Evolutionary conservation across 352 stramenopile species (phyloP).

Genomic region (Globisporangium ultimum): DNA sequence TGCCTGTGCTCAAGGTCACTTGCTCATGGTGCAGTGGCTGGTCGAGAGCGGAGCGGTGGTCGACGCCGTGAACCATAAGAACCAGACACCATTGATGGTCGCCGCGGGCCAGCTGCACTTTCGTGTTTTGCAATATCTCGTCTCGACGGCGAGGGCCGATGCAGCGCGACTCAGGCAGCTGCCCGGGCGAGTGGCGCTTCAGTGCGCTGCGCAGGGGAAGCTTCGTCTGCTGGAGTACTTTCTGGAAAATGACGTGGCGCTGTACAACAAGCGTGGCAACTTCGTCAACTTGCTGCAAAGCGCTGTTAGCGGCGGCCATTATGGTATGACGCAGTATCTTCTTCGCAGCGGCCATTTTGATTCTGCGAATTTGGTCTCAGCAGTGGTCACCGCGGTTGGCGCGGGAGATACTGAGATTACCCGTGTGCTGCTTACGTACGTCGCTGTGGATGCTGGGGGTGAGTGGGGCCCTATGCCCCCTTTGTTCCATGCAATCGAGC

Average conservation of each 20-base stretch:
- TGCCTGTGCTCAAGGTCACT: neutral
- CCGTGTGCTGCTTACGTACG: neutral
- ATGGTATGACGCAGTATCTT: neutral
- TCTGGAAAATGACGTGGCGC: neutral
- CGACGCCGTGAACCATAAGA: neutral
- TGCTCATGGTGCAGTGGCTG: neutral
- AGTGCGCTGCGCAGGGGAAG: neutral
- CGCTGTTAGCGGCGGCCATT: neutral
- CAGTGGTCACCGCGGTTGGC: neutral
- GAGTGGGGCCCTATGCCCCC: neutral
- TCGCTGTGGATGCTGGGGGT: neutral
- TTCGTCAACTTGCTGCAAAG: neutral
- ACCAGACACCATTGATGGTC: neutral
- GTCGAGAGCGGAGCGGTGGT: neutral
- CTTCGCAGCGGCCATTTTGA: neutral
- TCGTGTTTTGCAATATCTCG: neutral
- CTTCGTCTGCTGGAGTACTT: neutral
- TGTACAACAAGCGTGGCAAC: neutral
- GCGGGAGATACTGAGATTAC: neutral
- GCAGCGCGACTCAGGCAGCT: neutral
- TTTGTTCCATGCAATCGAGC: neutral
- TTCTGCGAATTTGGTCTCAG: neutral
- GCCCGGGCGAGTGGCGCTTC: neutral
- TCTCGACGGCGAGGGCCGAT: neutral
- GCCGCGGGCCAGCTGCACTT: neutral